phyloP scores from a whole-genome alignment of 1,139 yeast species.

The Spencermartinsiella ligniputridi region DNA sequence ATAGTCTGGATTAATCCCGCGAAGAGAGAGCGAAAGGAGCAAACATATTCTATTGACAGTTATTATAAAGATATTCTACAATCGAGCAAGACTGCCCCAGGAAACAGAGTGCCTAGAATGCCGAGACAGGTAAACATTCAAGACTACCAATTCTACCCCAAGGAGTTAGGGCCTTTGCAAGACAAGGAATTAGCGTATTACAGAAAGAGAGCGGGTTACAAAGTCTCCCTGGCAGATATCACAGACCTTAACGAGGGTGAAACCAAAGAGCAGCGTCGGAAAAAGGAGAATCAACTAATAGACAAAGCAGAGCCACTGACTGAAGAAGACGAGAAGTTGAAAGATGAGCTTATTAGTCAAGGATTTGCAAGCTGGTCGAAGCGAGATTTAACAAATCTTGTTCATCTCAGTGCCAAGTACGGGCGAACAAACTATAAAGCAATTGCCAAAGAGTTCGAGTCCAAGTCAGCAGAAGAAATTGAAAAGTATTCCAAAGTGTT shows the following conservation, averaged over 20 bases:
- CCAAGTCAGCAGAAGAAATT: constrained; percentile 71
- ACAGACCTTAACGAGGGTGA: constrained; percentile 43
- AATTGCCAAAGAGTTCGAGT: constrained; percentile 60
- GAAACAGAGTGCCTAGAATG: constrained; percentile 45
- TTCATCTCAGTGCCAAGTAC: constrained; percentile 75
- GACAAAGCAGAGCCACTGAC: constrained; percentile 61
- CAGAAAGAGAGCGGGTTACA: constrained; percentile 66
- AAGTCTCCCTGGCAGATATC: constrained; percentile 48
- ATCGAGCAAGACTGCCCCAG: constrained; percentile 34
- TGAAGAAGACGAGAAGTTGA: constrained; percentile 66
- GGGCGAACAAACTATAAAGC: constrained; percentile 65
- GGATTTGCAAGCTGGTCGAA: constrained; percentile 85
- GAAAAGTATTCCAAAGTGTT: constrained; percentile 64
- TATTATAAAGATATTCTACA: constrained; percentile 74
- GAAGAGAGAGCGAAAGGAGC: constrained; percentile 85
- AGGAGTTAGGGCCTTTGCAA: constrained; percentile 57
- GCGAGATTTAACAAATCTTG: constrained; percentile 82
- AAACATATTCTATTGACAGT: constrained; percentile 81
- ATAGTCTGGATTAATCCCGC: constrained; percentile 78
- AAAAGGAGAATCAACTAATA: constrained; percentile 56
- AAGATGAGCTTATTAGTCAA: constrained; percentile 52
- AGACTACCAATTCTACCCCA: constrained; percentile 87
- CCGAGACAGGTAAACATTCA: constrained; percentile 55
- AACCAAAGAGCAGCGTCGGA: constrained; percentile 55
- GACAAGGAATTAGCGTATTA: constrained; percentile 75